Evolutionary conservation across 2,329 filamentous ascomycete species (phyloP).

Genomic region (Pseudogymnoascus destructans): DNA sequence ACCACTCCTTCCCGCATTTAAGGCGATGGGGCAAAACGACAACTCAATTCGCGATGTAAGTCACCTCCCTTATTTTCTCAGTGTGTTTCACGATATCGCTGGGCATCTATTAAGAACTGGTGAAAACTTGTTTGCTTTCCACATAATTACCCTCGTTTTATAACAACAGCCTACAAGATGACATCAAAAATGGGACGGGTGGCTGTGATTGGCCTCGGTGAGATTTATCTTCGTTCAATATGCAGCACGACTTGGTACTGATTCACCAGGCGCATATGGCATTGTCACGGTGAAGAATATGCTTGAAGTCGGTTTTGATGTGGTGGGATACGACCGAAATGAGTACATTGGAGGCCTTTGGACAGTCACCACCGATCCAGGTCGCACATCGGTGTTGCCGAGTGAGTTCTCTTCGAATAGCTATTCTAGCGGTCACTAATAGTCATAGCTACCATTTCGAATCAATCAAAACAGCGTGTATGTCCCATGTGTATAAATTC

Average conservation of each 20-base stretch:
- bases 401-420: constrained; percentile 16
- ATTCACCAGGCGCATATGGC: constrained; percentile 10
- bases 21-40: not conserved
- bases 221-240: not conserved
- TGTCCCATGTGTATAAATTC: constrained; percentile 28
- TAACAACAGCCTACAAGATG: not conserved
- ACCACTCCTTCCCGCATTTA: not conserved
- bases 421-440: constrained; percentile 9
- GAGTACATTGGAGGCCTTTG: constrained; percentile 32
- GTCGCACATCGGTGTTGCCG: constrained; percentile 27
- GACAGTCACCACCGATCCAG: constrained; percentile 29
- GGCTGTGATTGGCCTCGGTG: constrained; percentile 21
- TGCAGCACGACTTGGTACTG: not conserved
- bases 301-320: constrained; percentile 33
- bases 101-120: too few species aligned
- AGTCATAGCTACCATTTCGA: constrained; percentile 24
- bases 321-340: constrained; percentile 30
- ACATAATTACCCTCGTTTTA: not conserved
- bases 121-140: not conserved
- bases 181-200: constrained; percentile 10
- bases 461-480: constrained; percentile 17
- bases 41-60: not conserved
- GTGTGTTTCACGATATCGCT: not conserved
- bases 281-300: constrained; percentile 26
- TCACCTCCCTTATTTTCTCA: not conserved